Evolutionary conservation across 257 asterid genomes (phyloP), one percentile per base, ranked within the genome.

Genomic region (Jasminum sambac): DNA sequence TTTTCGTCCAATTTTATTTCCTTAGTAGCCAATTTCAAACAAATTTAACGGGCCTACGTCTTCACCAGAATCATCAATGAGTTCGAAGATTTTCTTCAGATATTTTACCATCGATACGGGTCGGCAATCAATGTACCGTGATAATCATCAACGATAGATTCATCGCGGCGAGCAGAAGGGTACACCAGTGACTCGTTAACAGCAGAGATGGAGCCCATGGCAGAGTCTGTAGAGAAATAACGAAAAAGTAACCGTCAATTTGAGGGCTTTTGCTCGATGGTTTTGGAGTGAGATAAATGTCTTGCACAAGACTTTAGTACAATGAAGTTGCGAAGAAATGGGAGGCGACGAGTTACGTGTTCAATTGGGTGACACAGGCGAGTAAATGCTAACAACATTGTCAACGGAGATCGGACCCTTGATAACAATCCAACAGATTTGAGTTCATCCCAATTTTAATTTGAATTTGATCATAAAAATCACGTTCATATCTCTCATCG

Each of bases 41-140:
- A 9, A 55, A 55, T 55, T 52, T 3, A 55, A 55, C 36, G 34
- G 3, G 5, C 11, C 13, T 24, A 2, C 14, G 19, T 17, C 1
- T 24, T 50, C 5, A 4, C 8, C 34, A 9, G 26, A 8, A 17
- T 34, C 8, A 42, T 0, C 14, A 37, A 17, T 12, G 34, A 42
- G 21, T 44, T 38, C 8, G 6, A 39, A 44, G 21, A 44, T 4
- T 6, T 4, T 37, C 14, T 6, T 23, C 5, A 17, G 8, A 8
- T 24, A 12, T 55, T 5, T 58, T 81, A 90, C 97, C 97, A 90
- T 81, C 94, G 83, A 70, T 90, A 90, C 67, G 96, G 97, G 65
- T 90, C 97, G 14, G 84, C 72, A 46, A 90, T 74, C 50, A 21
- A 5, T 6, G 83, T 82, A 2, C 92, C 96, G 19, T 90, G 96